These are phyloP conservation scores for Suillus clintonianus DNA, from an alignment of 768 basidiomycete genomes.

Conservation along the genomic window DNA sequence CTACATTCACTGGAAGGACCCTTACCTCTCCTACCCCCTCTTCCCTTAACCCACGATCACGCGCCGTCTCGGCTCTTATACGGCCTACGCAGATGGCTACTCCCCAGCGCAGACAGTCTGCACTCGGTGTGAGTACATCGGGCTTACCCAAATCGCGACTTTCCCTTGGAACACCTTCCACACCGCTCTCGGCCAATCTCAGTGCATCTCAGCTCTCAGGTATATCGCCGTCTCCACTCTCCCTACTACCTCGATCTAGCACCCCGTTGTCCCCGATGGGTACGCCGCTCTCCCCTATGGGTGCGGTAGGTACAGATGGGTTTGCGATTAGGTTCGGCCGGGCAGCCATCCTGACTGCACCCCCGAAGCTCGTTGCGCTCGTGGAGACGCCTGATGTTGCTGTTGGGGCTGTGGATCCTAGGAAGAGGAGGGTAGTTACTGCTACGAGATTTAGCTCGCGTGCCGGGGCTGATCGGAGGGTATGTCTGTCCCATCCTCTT, in stretches of 20 bases:
- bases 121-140: conserved; percentile 24
- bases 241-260: conserved; percentile 32
- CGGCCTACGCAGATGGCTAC: conserved; percentile 54
- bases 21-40: conserved; percentile 31
- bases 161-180: conserved; percentile 42
- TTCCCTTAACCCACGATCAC: conserved; percentile 36
- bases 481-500: conserved; percentile 37
- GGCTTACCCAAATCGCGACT: conserved; percentile 45
- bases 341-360: conserved; percentile 76
- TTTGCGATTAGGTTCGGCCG: conserved; percentile 61
- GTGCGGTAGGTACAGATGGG: conserved; percentile 27
- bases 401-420: conserved; percentile 85
- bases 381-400: conserved; percentile 88
- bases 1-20: conserved; percentile 20
- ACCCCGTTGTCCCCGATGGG: conserved; percentile 33
- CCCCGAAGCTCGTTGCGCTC: conserved; percentile 80
- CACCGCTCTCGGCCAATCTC: conserved; percentile 36
- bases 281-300: conserved; percentile 26
- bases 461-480: conserved; percentile 78
- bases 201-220: neutral
- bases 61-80: conserved; percentile 53
- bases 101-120: conserved; percentile 40
- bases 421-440: conserved; percentile 82
- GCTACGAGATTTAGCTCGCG: conserved; percentile 87
- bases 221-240: conserved; percentile 8